Conservation (phyloP, 2,329 filamentous ascomycete species). For the Ustulina deusta region DNA sequence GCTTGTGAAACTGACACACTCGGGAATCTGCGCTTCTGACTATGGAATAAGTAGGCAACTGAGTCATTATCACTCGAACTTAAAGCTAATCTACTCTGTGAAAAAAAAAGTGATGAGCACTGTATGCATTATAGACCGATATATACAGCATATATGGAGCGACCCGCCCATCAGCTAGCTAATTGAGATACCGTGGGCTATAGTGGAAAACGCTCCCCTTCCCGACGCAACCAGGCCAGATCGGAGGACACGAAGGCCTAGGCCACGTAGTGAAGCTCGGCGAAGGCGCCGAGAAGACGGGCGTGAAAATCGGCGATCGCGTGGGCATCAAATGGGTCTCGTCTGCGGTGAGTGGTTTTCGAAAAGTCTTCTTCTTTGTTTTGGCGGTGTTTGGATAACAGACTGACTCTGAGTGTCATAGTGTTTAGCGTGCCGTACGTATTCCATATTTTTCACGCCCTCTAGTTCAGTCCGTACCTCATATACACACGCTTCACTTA, state of each 20-base stretch:
- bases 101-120: slow-evolving; percentile 35
- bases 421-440: slow-evolving; percentile 37
- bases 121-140: slow-evolving; percentile 19
- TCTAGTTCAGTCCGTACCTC: background rate
- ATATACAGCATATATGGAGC: background rate
- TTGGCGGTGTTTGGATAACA: background rate
- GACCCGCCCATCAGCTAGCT: background rate
- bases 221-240: slow-evolving; percentile 27
- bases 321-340: slow-evolving; percentile 42
- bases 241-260: slow-evolving; percentile 41
- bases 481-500: background rate
- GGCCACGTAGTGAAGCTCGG: slow-evolving; percentile 38
- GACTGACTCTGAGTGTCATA: background rate
- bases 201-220: slow-evolving; percentile 32
- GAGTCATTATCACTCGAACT: background rate
- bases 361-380: background rate
- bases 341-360: slow-evolving; percentile 12
- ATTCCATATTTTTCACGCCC: background rate
- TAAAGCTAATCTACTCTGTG: slow-evolving; percentile 5
- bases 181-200: background rate
- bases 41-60: slow-evolving; percentile 35
- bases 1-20: slow-evolving; percentile 41
- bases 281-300: slow-evolving; percentile 26
- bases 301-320: slow-evolving; percentile 37
- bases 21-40: slow-evolving; percentile 41